Base-by-base conservation (phyloP, 768 basidiomycete species). In the Panellus pusillus region DNA sequence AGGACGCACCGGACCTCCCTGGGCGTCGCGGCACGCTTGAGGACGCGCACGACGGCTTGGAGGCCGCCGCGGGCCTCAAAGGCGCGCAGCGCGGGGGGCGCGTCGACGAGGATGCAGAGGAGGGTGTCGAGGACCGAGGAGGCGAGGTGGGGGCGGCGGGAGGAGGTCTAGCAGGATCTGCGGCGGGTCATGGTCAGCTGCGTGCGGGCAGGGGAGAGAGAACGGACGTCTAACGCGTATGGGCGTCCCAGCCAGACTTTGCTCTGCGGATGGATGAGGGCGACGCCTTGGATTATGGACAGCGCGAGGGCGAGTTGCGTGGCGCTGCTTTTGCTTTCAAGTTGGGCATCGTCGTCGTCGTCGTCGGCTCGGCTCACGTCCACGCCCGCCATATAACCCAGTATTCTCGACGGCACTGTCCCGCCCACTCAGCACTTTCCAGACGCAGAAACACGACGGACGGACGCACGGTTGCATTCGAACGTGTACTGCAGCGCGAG, bases 61-160 rank as follows among this genome's bases (percentile, higher is more conserved):
- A 93, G 79, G 2, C 95, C 95, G 50, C 77, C 81, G 27, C 77
- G 76, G 15, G 80, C 78, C 69, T 98, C 95, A 58, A 97, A 95
- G 0, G 73, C 75, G 19, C 95, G 83, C 13, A 94, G 70, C 6
- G 91, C 85, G 7, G 68, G 61, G 0, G 91, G 79, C 1, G 89
- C 84, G 67, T 98, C 95, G 13, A 96, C 95, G n/a, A 98, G 76
- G 28, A 93, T 78, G 60, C 91, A 93, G 15, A 94, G 74, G 5
- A 98, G 70, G 0, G 92, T 91, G 64, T 98, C 95, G 17, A 98
- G 75, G 8, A 91, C 74, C 9, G 79, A 74, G 2, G 89, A 88
- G 2, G 89, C 83, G n/a, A 95, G 77, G 50, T 11, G 71, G 63
- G 17, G 58, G n/a, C n/a, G n/a, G n/a, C n/a, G n/a, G 74, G 29